A percentile compares a stretch with the other conserved stretches of the same genome.
Conservation (phyloP, 139 green algal species). For the Micractinium sp. region DNA sequence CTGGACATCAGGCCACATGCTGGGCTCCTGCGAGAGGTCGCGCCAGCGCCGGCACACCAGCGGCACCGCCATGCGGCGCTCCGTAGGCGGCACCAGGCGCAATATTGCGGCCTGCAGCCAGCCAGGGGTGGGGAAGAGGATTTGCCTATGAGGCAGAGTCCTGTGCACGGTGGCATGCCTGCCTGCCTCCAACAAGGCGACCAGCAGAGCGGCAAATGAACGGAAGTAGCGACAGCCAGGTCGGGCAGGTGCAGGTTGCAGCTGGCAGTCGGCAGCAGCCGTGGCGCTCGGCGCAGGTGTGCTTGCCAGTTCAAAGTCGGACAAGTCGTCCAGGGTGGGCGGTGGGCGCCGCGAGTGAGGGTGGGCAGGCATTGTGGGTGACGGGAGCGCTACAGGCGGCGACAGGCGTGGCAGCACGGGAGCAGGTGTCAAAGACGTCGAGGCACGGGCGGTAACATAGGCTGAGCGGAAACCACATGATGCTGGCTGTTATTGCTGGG, state of each 20-base stretch:
- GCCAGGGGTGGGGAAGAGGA: too few species aligned
- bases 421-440: too few species aligned
- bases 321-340: neutral
- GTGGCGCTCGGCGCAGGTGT: too few species aligned
- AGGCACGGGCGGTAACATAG: too few species aligned
- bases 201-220: neutral
- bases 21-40: neutral
- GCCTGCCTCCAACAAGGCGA: neutral
- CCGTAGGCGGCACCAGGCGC: too few species aligned
- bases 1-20: neutral
- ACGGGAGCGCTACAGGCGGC: too few species aligned
- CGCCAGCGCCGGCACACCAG: conserved; percentile 16
- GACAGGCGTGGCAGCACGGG: too few species aligned
- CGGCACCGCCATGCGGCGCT: neutral
- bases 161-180: too few species aligned
- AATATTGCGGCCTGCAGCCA: neutral
- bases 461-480: too few species aligned
- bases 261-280: neutral
- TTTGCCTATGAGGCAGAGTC: too few species aligned
- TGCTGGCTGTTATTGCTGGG: too few species aligned
- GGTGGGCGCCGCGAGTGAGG: neutral
- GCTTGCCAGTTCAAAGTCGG: neutral
- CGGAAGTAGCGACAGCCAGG: neutral
- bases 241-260: neutral
- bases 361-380: too few species aligned